Evolutionary conservation across 1,284 basidiomycete genomes (phyloP).

Genomic region (Apiotrichum domesticum): DNA sequence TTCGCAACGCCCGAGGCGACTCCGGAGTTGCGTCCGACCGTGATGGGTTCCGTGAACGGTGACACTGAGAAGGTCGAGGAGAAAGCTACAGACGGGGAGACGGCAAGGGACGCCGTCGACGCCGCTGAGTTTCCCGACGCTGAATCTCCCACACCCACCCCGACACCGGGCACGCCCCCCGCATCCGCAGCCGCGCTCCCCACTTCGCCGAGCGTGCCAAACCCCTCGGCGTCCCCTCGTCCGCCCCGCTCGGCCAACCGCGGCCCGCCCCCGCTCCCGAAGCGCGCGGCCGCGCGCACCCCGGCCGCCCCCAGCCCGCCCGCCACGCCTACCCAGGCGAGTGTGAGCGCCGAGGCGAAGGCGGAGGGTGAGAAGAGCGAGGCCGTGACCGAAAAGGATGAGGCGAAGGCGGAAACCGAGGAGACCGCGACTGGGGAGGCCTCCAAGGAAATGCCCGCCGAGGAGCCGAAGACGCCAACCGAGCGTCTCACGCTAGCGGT

Average conservation of each 20-base stretch:
- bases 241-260: slow-evolving; percentile 7
- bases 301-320: background rate
- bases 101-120: background rate
- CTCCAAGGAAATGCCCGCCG: background rate
- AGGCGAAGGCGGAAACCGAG: background rate
- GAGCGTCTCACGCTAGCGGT: no score
- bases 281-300: background rate
- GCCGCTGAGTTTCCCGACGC: background rate
- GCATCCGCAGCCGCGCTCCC: background rate
- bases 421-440: background rate
- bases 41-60: no score
- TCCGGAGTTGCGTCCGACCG: background rate
- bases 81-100: background rate
- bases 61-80: background rate
- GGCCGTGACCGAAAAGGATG: background rate
- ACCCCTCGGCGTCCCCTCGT: background rate
- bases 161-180: background rate
- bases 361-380: background rate
- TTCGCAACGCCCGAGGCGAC: background rate
- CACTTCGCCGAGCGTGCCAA: background rate
- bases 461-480: no score
- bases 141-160: background rate
- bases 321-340: slow-evolving; percentile 1
- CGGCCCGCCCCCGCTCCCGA: slow-evolving; percentile 6
- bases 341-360: background rate